phyloP scores from a whole-genome alignment of 805 yeast species.

The Hanseniaspora singularis region DNA sequence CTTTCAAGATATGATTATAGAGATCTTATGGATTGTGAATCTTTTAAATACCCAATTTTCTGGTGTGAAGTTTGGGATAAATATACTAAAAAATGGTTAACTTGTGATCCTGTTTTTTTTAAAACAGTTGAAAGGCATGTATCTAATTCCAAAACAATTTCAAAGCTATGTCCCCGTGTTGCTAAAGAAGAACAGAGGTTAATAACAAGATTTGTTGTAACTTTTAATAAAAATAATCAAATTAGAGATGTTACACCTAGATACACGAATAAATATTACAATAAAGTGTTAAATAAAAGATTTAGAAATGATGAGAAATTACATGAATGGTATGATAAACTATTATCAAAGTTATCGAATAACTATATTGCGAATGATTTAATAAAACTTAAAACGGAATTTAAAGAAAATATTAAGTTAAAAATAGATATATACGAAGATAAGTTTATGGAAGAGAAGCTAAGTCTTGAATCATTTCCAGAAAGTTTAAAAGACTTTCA shows the following conservation, averaged over 20 bases:
- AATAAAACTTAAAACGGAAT: conserved; percentile 20
- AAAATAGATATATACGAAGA: conserved; percentile 30
- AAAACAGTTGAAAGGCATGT: conserved; percentile 51
- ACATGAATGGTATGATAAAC: conserved; percentile 47
- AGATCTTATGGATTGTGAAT: neutral
- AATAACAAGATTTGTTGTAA: conserved; percentile 64
- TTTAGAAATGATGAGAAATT: conserved; percentile 50
- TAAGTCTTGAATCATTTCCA: conserved; percentile 77
- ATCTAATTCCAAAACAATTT: conserved; percentile 31
- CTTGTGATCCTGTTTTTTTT: conserved; percentile 68
- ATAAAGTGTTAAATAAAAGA: conserved; percentile 63
- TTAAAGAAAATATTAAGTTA: conserved; percentile 16
- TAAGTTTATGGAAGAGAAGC: conserved; percentile 33
- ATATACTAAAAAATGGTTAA: conserved; percentile 60
- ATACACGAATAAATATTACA: conserved; percentile 49
- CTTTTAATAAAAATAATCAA: conserved; percentile 53
- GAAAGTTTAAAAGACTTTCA: conserved; percentile 68
- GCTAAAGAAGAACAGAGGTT: conserved; percentile 33
- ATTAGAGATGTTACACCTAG: conserved; percentile 77
- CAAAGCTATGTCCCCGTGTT: conserved; percentile 62
- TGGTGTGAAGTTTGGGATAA: conserved; percentile 95
- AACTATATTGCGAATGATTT: no score
- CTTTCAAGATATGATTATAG: conserved; percentile 7
- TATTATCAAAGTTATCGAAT: no score
- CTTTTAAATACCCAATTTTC: conserved; percentile 50